These are phyloP conservation scores for Crithidia thermophila DNA, from an alignment of 208 protist genomes.

Conservation along the genomic window DNA sequence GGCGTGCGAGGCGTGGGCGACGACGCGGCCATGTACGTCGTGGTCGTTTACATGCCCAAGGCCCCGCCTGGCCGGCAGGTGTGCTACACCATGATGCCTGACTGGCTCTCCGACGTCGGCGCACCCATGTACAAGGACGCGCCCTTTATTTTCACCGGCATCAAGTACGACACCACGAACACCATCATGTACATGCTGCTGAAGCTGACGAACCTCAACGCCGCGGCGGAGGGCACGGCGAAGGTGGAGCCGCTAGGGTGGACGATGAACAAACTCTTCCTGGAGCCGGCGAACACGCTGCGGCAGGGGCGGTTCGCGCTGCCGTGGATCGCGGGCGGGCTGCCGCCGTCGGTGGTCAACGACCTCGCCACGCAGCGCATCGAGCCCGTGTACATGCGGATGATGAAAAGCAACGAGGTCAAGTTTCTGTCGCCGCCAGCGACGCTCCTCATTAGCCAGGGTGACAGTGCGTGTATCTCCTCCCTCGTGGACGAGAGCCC, in stretches of 20 bases:
- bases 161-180: slow-evolving; percentile 29
- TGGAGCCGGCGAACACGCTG: slow-evolving; percentile 37
- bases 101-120: slow-evolving; percentile 67
- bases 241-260: slow-evolving; percentile 49
- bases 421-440: slow-evolving; percentile 44
- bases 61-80: slow-evolving; percentile 22
- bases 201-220: slow-evolving; percentile 48
- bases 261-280: slow-evolving; percentile 65
- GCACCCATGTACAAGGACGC: slow-evolving; percentile 58
- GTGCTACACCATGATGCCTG: slow-evolving; percentile 45
- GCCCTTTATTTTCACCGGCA: slow-evolving; percentile 42
- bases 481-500: slow-evolving; percentile 51
- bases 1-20: slow-evolving; percentile 54
- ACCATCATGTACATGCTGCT: slow-evolving; percentile 59
- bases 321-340: slow-evolving; percentile 45
- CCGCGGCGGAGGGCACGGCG: neutral
- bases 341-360: slow-evolving; percentile 40
- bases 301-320: slow-evolving; percentile 66
- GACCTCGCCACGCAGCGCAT: slow-evolving; percentile 45
- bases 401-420: slow-evolving; percentile 34
- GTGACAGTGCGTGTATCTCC: slow-evolving; percentile 42
- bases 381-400: slow-evolving; percentile 44
- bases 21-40: slow-evolving; percentile 49
- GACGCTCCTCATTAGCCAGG: slow-evolving; percentile 66
- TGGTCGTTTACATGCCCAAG: slow-evolving; percentile 37